Percentiles rank a stretch among this genome's conserved stretches.
Evolutionary conservation across 176 grass and related monocot genomes (phyloP).

Genomic region (Hsuehochloa calcarea): DNA sequence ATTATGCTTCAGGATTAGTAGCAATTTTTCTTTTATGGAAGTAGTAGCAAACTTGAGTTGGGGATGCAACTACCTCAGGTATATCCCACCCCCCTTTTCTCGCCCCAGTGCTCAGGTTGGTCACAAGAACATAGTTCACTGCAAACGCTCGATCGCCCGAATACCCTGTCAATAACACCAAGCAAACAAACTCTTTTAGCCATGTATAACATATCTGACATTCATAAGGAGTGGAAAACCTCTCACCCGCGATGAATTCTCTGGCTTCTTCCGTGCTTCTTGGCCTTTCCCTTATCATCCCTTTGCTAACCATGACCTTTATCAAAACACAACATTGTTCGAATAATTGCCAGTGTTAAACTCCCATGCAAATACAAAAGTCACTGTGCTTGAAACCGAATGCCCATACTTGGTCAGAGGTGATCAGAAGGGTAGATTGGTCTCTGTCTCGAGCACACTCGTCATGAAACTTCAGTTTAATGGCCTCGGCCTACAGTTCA

Average conservation of each 20-base stretch:
- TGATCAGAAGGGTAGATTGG: slow-evolving; percentile 47
- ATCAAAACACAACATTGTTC: background rate
- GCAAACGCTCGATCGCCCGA: slow-evolving; percentile 54
- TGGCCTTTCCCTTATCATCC: slow-evolving; percentile 62
- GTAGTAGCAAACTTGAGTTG: background rate
- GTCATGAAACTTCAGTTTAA: slow-evolving; percentile 37
- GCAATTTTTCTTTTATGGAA: background rate
- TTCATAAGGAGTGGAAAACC: background rate
- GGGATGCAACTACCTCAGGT: slow-evolving; percentile 39
- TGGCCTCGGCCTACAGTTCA: slow-evolving; percentile 52
- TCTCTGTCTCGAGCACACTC: background rate
- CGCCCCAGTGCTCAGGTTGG: slow-evolving; percentile 53
- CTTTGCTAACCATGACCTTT: slow-evolving; percentile 73
- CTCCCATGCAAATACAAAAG: background rate
- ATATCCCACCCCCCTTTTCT: slow-evolving; percentile 62
- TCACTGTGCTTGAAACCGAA: background rate
- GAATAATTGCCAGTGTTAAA: background rate
- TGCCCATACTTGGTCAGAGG: slow-evolving; percentile 58
- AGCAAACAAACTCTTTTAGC: background rate
- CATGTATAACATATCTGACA: no score
- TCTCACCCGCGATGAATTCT: slow-evolving; percentile 73
- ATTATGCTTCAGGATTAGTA: background rate
- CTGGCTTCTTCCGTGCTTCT: slow-evolving; percentile 54
- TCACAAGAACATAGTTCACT: slow-evolving; percentile 69
- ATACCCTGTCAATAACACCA: slow-evolving; percentile 41